These are phyloP conservation scores for Magnaporthiopsis incrustans DNA, from an alignment of 2,329 filamentous ascomycete genomes.

Conservation along the genomic window DNA sequence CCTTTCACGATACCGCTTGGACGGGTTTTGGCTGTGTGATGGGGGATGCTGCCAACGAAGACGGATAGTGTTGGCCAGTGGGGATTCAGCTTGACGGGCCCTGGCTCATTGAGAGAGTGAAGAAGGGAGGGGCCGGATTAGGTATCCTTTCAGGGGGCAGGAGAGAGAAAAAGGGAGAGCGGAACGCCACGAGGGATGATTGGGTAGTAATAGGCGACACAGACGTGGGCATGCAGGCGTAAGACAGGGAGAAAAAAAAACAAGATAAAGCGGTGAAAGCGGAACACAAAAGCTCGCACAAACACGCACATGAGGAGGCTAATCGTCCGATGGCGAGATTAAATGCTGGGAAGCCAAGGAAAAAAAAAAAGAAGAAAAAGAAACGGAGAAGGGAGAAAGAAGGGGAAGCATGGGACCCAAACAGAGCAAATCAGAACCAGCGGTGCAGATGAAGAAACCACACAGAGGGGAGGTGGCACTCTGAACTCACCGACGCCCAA, in stretches of 20 bases:
- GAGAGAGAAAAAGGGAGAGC: no score
- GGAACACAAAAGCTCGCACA: not conserved
- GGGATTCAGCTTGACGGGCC: not conserved
- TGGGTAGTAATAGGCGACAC: not conserved
- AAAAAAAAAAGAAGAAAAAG: constrained; percentile 5
- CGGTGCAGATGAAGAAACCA: constrained; percentile 4
- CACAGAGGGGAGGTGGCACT: constrained; percentile 6
- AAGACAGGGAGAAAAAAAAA: not conserved
- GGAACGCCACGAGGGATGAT: not conserved
- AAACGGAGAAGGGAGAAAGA: constrained; percentile 10
- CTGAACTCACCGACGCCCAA: constrained; percentile 50
- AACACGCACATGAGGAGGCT: not conserved
- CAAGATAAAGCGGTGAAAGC: not conserved
- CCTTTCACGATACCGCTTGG: not conserved
- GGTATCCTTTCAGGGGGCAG: not conserved
- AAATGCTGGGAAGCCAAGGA: constrained; percentile 3
- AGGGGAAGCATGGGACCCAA: constrained; percentile 2
- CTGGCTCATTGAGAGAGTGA: not conserved
- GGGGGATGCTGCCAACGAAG: constrained; percentile 9
- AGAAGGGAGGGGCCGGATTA: not conserved
- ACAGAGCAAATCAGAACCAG: constrained; percentile 2
- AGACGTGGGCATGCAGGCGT: not conserved
- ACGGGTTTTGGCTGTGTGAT: not conserved
- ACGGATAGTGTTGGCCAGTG: not conserved
- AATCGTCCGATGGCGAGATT: not conserved